phyloP scores from a whole-genome alignment of 106 monocot species.

The Dioscorea dumetorum region DNA sequence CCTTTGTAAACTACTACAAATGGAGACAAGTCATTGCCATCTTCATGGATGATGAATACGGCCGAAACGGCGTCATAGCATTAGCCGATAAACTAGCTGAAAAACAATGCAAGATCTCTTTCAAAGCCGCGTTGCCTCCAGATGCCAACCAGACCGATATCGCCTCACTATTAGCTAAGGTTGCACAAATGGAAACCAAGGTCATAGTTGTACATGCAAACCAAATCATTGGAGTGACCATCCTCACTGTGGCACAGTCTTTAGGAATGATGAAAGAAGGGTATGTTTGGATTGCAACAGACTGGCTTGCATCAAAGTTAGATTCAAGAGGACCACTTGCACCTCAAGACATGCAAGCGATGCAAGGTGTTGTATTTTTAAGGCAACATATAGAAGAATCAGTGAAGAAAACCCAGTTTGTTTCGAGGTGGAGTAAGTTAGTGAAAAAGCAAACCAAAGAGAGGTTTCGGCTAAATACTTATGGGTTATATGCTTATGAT shows the following conservation, averaged over 20 bases:
- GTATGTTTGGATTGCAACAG: slow-evolving; percentile 7
- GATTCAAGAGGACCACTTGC: background rate
- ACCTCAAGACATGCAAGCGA: background rate
- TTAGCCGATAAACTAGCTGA: background rate
- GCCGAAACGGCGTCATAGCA: background rate
- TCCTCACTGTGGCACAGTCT: background rate
- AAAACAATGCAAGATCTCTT: background rate
- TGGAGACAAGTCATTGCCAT: background rate
- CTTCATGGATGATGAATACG: background rate
- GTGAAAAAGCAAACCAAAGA: background rate
- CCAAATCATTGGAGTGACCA: background rate
- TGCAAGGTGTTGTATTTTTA: background rate
- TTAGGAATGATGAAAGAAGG: slow-evolving; percentile 3
- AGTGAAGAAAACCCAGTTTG: background rate
- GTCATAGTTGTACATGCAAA: background rate
- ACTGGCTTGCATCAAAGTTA: background rate
- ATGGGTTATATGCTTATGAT: slow-evolving; percentile 7
- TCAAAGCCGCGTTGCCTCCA: background rate
- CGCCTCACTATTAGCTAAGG: background rate
- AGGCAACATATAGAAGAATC: background rate
- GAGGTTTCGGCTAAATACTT: background rate
- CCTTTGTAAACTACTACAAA: background rate
- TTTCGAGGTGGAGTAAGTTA: background rate
- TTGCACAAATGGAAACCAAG: background rate
- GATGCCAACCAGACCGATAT: background rate